A percentile compares a stretch with the other conserved stretches of the same genome.
Conservation (phyloP, 192 early-diverging fungal species). For the Obelidium mucronatum region DNA sequence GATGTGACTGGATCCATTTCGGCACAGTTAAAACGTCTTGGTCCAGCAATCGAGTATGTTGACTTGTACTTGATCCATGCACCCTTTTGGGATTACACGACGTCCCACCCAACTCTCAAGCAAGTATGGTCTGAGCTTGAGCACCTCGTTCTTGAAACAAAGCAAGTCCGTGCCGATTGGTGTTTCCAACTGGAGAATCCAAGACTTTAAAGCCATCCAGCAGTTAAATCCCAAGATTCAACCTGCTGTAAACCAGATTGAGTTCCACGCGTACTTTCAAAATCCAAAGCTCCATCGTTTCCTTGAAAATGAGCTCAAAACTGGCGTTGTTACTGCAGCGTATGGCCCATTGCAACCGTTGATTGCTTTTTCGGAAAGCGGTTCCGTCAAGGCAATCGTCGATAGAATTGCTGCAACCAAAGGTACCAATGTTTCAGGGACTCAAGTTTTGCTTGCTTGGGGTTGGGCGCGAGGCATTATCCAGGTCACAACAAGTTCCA, state of each 20-base stretch:
- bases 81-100: constrained; percentile 56
- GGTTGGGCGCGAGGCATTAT: constrained; percentile 16
- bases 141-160: constrained; percentile 60
- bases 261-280: constrained; percentile 46
- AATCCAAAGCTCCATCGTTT: constrained; percentile 11
- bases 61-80: constrained; percentile 86
- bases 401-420: constrained; percentile 12
- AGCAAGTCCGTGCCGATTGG: constrained; percentile 80
- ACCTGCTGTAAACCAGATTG: constrained; percentile 39
- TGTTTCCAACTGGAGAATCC: constrained; percentile 76
- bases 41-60: constrained; percentile 69
- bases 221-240: neutral
- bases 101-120: constrained; percentile 45
- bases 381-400: constrained; percentile 2
- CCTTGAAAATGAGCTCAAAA: neutral
- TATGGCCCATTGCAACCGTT: constrained; percentile 53
- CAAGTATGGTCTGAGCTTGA: constrained; percentile 82
- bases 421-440: constrained; percentile 4
- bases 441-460: constrained; percentile 31
- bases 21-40: constrained; percentile 65
- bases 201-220: constrained; percentile 23
- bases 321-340: constrained; percentile 28
- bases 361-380: constrained; percentile 28
- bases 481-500: constrained; percentile 28
- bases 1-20: neutral